Percentiles rank a stretch among this genome's conserved stretches.
phyloP scores from a whole-genome alignment of 2,329 filamentous ascomycete species.

The Penicillium sp. region DNA sequence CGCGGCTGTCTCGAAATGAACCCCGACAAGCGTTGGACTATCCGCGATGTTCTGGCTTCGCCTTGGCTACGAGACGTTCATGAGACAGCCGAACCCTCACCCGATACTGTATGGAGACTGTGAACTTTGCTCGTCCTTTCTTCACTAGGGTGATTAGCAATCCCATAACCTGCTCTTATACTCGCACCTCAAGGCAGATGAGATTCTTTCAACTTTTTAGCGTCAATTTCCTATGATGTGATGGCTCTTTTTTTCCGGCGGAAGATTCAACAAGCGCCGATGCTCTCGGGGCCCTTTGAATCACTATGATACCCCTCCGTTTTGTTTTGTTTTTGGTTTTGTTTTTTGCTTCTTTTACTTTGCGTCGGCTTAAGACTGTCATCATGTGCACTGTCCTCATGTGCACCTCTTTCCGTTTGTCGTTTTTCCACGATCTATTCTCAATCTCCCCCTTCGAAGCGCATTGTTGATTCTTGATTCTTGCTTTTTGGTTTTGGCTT shows the following conservation, averaged over 20 bases:
- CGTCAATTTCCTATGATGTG: background rate
- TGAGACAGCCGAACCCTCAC: conserved; percentile 23
- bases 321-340: background rate
- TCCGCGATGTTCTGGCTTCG: conserved; percentile 48
- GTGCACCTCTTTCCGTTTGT: background rate
- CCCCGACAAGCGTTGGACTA: conserved; percentile 47
- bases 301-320: conserved; percentile 28
- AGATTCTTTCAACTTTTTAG: conserved; percentile 5
- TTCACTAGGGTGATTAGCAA: background rate
- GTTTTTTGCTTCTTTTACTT: background rate
- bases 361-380: background rate
- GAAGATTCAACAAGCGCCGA: conserved; percentile 16
- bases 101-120: conserved; percentile 32
- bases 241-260: conserved; percentile 8
- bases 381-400: background rate
- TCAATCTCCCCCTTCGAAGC: conserved; percentile 2
- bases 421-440: background rate
- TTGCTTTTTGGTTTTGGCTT: background rate
- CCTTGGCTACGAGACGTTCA: conserved; percentile 45
- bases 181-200: background rate
- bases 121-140: conserved; percentile 16
- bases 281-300: conserved; percentile 12
- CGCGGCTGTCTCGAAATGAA: conserved; percentile 53
- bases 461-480: background rate
- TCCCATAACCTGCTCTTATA: background rate